Conservation (phyloP, 805 yeast genomes). For the Kuraishia ogatae region DNA sequence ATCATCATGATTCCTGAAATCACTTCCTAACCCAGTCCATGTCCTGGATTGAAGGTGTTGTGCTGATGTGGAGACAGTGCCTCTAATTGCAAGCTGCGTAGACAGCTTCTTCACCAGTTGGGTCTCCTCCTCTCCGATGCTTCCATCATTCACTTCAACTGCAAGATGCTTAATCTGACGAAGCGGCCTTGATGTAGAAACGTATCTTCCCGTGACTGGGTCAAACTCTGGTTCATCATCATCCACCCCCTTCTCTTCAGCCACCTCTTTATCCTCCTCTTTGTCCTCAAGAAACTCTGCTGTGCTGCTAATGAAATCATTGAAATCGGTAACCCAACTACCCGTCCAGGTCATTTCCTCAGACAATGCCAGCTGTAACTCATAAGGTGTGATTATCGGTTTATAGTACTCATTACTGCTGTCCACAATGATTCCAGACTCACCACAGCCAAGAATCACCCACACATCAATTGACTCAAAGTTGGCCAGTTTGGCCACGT, state of each 20-base stretch:
- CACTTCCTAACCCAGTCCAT: constrained; percentile 93
- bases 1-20: constrained; percentile 32
- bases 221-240: constrained; percentile 77
- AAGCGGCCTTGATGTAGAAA: constrained; percentile 67
- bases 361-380: constrained; percentile 69
- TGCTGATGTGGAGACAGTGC: constrained; percentile 88
- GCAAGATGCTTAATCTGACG: constrained; percentile 58
- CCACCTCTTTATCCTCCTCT: constrained; percentile 14
- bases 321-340: constrained; percentile 80
- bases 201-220: constrained; percentile 76
- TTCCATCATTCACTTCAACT: constrained; percentile 35
- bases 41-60: constrained; percentile 54
- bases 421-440: constrained; percentile 85
- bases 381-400: constrained; percentile 93
- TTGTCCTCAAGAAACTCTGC: constrained; percentile 29
- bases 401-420: constrained; percentile 71
- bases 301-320: constrained; percentile 37
- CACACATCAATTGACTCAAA: constrained; percentile 91
- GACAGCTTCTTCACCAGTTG: constrained; percentile 50
- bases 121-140: constrained; percentile 12
- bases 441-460: constrained; percentile 93
- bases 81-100: constrained; percentile 52
- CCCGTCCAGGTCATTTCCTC: constrained; percentile 86
- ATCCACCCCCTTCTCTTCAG: constrained; percentile 16
- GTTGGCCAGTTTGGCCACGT: constrained; percentile 93